A percentile compares a stretch with the other conserved stretches of the same genome.
phyloP scores from a whole-genome alignment of 805 yeast genomes.

The Candida corydali region DNA sequence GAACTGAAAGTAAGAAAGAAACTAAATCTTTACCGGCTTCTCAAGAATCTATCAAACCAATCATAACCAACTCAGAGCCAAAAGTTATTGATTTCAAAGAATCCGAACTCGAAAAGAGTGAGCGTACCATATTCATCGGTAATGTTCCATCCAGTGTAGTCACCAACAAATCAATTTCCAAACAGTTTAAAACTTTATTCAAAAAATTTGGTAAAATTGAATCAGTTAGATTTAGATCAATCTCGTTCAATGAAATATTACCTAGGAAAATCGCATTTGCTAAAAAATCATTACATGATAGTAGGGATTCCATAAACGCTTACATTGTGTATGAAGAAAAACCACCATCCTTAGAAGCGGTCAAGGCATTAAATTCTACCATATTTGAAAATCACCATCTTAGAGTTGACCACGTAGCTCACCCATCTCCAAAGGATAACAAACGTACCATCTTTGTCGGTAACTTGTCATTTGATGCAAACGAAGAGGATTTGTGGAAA shows the following conservation, averaged over 20 bases:
- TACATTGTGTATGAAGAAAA: slow-evolving; percentile 73
- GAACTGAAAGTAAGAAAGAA: slow-evolving; percentile 23
- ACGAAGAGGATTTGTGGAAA: slow-evolving; percentile 84
- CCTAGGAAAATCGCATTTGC: slow-evolving; percentile 93
- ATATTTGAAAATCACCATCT: slow-evolving; percentile 71
- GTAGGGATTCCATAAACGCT: slow-evolving; percentile 80
- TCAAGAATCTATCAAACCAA: slow-evolving; percentile 9
- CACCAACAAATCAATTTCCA: slow-evolving; percentile 56
- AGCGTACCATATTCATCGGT: slow-evolving; percentile 83
- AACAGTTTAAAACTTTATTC: slow-evolving; percentile 64
- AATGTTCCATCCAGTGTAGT: slow-evolving; percentile 68
- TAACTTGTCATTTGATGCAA: slow-evolving; percentile 87
- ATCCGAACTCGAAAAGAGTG: slow-evolving; percentile 76
- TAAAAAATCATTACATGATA: slow-evolving; percentile 68
- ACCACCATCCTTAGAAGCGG: slow-evolving; percentile 43
- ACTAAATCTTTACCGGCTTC: slow-evolving; percentile 13
- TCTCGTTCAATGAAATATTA: slow-evolving; percentile 79
- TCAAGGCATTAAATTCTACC: slow-evolving; percentile 57
- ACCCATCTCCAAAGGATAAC: slow-evolving; percentile 82
- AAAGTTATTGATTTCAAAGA: slow-evolving; percentile 58
- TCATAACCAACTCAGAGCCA: slow-evolving; percentile 35
- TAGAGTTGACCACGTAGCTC: slow-evolving; percentile 89
- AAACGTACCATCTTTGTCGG: slow-evolving; percentile 88
- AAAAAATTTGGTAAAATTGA: slow-evolving; percentile 50
- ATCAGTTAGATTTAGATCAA: slow-evolving; percentile 86